Base-by-base conservation (phyloP, 1,139 yeast species). In the Barnettozyma hawaiiensis region DNA sequence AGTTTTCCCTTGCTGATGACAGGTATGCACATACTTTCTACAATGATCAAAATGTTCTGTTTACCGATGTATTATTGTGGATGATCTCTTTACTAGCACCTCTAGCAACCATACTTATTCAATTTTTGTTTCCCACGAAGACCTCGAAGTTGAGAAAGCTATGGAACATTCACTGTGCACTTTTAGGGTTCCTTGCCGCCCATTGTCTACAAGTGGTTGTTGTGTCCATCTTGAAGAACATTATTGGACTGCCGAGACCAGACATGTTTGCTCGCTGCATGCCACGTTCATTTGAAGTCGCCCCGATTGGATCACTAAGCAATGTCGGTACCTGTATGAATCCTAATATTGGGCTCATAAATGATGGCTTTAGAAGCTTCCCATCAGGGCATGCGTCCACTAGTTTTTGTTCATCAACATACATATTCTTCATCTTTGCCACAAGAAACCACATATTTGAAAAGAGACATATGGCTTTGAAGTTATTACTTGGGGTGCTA, bases 381-480 rank as follows among this genome's bases (percentile, higher is more conserved):
- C 78, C 79, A 1, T 72, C 77, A 42, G 78, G 77, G 2, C 78
- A 74, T 50, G 65, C 74, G 43, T 64, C 77, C 1, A 70, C 76
- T 0, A 63, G 73, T 3, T 73, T 73, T 51, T 60, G 75, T 23
- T 66, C 75, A 0, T 65, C 71, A 54, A 63, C 69, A 1, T 57
- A 70, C 15, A 57, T 67, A 8, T 57, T 67, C 29, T 59, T 71
- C 27, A 64, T 70, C 51, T 51, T 65, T n/a, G 55, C 69, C 3
- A 69, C 70, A 0, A 65, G 64, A 43, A 50, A 67, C 31, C 67
- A 64, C 45, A 57, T 67, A 1, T 67, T 67, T 47, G 72, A 68
- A 45, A 60, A 60, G 22, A 54, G 72, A 44, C 68, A 70, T 1
- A 57, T 65, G 9, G 61, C 71, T 7, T 53, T 63, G 43, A 71